Conservation (phyloP, 768 basidiomycete species). For the Xerocomellus amylosporus region DNA sequence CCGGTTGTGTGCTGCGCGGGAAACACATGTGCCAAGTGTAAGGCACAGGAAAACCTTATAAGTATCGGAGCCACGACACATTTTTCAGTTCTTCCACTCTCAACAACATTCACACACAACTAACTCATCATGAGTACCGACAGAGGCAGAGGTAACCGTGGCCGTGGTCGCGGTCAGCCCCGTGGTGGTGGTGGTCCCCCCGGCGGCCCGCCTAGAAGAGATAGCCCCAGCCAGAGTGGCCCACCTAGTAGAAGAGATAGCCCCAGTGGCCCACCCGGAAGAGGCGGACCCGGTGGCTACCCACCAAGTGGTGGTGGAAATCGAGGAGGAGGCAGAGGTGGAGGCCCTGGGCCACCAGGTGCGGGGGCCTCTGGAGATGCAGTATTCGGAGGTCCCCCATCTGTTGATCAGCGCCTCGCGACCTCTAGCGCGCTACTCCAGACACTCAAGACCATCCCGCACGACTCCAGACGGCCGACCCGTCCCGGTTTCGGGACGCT, state of each 20-base stretch:
- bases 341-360: slow-evolving; percentile 28
- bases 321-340: slow-evolving; percentile 23
- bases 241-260: neutral
- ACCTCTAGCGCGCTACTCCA: slow-evolving; percentile 26
- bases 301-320: slow-evolving; percentile 7
- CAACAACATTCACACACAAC: neutral
- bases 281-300: slow-evolving; percentile 5
- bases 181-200: slow-evolving; percentile 4
- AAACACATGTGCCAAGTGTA: neutral
- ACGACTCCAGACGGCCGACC: slow-evolving; percentile 39
- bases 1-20: neutral
- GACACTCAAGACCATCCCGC: slow-evolving; percentile 27
- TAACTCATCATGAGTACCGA: slow-evolving; percentile 11
- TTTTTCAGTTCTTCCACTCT: neutral
- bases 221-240: neutral
- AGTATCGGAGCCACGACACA: neutral
- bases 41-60: neutral
- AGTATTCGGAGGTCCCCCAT: slow-evolving; percentile 30
- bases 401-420: slow-evolving; percentile 36
- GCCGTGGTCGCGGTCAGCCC: slow-evolving; percentile 20
- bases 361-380: slow-evolving; percentile 25
- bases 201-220: neutral
- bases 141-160: slow-evolving; percentile 13
- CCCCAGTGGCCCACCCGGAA: neutral
- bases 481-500: slow-evolving; percentile 46